Base-by-base conservation (phyloP, 768 basidiomycete genomes). In the Mycena capillaripes region DNA sequence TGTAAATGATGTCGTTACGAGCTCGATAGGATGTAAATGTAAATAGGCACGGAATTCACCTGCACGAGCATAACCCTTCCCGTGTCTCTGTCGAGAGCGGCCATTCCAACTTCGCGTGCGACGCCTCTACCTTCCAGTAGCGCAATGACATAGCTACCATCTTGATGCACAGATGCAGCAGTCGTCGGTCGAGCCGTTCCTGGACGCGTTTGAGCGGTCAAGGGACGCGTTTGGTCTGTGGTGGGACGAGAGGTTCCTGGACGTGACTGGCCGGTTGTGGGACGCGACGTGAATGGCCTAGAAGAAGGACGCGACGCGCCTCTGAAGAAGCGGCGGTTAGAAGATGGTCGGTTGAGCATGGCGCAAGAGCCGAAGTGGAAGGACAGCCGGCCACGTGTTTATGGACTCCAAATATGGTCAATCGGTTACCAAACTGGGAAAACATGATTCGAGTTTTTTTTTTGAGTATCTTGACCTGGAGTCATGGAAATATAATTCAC, bases 81-180 rank as follows among this genome's bases (percentile, higher is more conserved):
- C 0, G 92, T 95, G 36, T 94, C 92, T 66, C 86, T 89, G 69
- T 97, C 92, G n/a, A 96, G 86, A 0, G 94, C 93, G 0, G 95
- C 96, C 36, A 98, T 90, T 3, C 97, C 97, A 11, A 97, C 90
- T 78, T 97, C 96, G 64, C 93, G 85, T 0, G 92, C 92, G 32
- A 95, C 85, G 1, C 94, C 94, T 29, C 94, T 85, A 14, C 93
- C 93, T 81, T 96, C 94, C 30, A 95, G 82, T 23, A 95, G 80
- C 3, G 94, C 91, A 30, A 94, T 84, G 4, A 94, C 83, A 77
- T 90, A 91, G 66, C 83, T 91, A 0, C 86, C 87, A 72, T 94
- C 93, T 52, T 86, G 84, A 30, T 86, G 83, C 19, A 85, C 85
- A 7, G 92, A 92, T 3, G 84, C 87, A 17, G 91, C 84, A 0